Evolutionary conservation across 352 stramenopile species (phyloP).

Genomic region (Phytopythium montanum): DNA sequence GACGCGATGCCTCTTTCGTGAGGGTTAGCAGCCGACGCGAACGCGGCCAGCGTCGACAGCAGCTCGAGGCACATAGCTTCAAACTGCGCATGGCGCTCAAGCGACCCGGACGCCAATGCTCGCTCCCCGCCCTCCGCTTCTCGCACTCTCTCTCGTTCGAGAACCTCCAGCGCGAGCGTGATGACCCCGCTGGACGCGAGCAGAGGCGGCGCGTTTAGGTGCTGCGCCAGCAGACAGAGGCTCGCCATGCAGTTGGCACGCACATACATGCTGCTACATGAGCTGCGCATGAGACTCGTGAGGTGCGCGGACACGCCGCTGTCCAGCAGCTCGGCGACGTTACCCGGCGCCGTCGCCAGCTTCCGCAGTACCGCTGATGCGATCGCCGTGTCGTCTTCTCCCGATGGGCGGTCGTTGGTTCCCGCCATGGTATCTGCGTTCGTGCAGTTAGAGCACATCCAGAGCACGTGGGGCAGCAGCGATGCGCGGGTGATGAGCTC

Average conservation of each 20-base stretch:
- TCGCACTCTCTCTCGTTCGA: conserved; percentile 27
- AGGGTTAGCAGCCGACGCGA: conserved; percentile 46
- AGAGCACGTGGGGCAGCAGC: conserved; percentile 54
- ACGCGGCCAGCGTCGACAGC: conserved; percentile 54
- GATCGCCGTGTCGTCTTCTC: conserved; percentile 16
- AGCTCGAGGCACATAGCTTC: conserved; percentile 70
- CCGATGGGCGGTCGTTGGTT: not conserved
- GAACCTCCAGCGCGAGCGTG: conserved; percentile 43
- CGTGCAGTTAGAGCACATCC: conserved; percentile 13
- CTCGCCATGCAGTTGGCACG: conserved; percentile 70
- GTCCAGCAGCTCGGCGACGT: conserved; percentile 54
- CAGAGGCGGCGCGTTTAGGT: conserved; percentile 33
- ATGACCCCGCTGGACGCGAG: conserved; percentile 59
- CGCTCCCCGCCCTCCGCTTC: not conserved
- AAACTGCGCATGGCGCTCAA: conserved; percentile 21
- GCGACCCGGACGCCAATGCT: not conserved
- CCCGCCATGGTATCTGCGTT: not conserved
- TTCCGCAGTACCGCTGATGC: conserved; percentile 63
- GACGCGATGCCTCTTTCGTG: conserved; percentile 54
- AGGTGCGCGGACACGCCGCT: conserved; percentile 48
- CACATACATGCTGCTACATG: conserved; percentile 27
- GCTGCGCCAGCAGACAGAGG: conserved; percentile 55
- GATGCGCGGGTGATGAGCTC: conserved; percentile 34
- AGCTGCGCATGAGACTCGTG: conserved; percentile 22
- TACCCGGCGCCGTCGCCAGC: conserved; percentile 63